These are phyloP conservation scores for Clavispora santaluciae DNA, from an alignment of 805 yeast species.

Conservation along the genomic window DNA sequence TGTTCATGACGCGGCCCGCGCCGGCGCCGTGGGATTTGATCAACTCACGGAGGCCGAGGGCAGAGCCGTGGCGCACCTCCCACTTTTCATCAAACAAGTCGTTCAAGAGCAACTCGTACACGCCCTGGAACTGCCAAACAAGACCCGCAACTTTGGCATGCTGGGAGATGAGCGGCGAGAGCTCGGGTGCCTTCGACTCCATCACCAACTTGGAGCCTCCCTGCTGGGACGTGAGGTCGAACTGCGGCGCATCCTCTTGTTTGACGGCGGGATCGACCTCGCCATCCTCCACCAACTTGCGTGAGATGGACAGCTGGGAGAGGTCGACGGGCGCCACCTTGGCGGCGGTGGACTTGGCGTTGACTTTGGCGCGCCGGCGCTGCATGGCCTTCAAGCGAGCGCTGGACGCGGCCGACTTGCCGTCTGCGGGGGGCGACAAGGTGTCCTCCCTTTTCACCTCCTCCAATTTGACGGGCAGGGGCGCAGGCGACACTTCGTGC, in stretches of 20 bases:
- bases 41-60: conserved; percentile 85
- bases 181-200: conserved; percentile 65
- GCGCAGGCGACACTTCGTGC: conserved; percentile 4
- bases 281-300: conserved; percentile 45
- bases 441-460: conserved; percentile 2
- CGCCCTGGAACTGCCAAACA: conserved; percentile 94
- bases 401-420: conserved; percentile 36
- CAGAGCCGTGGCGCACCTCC: conserved; percentile 96
- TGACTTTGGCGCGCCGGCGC: conserved; percentile 78
- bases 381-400: conserved; percentile 93
- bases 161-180: conserved; percentile 63
- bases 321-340: conserved; percentile 56
- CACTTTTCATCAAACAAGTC: conserved; percentile 82
- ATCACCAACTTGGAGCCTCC: conserved; percentile 80
- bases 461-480: conserved; percentile 3
- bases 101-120: conserved; percentile 71
- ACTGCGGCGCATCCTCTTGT: conserved; percentile 26
- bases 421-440: conserved; percentile 17
- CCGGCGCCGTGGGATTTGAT: conserved; percentile 76
- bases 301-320: conserved; percentile 64
- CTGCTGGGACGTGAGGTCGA: conserved; percentile 71
- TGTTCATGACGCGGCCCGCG: conserved; percentile 76
- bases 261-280: conserved; percentile 17
- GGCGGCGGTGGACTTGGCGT: conserved; percentile 47
- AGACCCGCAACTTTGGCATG: conserved; percentile 67